phyloP scores from a whole-genome alignment of 129 eudicot species.

The Helianthus tuberosus region DNA sequence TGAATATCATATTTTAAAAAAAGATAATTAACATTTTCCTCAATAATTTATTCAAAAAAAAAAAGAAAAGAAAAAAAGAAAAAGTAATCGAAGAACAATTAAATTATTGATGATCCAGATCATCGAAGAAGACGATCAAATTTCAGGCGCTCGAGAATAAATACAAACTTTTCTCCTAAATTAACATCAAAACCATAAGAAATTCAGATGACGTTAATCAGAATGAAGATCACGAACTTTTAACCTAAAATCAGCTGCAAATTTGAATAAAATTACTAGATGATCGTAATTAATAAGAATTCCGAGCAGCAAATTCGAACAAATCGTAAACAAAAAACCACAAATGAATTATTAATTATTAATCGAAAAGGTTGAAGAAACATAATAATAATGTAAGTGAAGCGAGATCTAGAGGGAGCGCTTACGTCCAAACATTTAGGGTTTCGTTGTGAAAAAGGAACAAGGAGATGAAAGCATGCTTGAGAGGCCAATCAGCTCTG shows the following conservation, averaged over 20 bases:
- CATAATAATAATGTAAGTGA: neutral
- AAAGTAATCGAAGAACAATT: slow-evolving; percentile 1
- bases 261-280: too few relatives aligned
- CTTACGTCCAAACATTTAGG: slow-evolving; percentile 97
- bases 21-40: neutral
- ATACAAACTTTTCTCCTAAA: slow-evolving; percentile 5
- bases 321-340: too few relatives aligned
- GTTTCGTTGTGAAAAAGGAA: slow-evolving; percentile 94
- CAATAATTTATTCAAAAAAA: neutral
- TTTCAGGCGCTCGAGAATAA: neutral
- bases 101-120: slow-evolving; percentile 4
- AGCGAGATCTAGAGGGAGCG: neutral
- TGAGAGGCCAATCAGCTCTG: slow-evolving; percentile 84
- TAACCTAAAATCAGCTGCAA: too few relatives aligned
- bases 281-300: too few relatives aligned
- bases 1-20: slow-evolving; percentile 17
- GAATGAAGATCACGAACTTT: too few relatives aligned
- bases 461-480: slow-evolving; percentile 74
- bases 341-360: neutral
- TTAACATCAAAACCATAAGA: too few relatives aligned
- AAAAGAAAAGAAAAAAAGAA: neutral
- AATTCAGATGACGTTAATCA: too few relatives aligned
- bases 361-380: neutral
- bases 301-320: too few relatives aligned
- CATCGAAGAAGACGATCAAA: neutral